Evolutionary conservation across 2,329 filamentous ascomycete genomes (phyloP), one percentile per base, ranked within the genome.

Genomic region (Fusarium algeriense): DNA sequence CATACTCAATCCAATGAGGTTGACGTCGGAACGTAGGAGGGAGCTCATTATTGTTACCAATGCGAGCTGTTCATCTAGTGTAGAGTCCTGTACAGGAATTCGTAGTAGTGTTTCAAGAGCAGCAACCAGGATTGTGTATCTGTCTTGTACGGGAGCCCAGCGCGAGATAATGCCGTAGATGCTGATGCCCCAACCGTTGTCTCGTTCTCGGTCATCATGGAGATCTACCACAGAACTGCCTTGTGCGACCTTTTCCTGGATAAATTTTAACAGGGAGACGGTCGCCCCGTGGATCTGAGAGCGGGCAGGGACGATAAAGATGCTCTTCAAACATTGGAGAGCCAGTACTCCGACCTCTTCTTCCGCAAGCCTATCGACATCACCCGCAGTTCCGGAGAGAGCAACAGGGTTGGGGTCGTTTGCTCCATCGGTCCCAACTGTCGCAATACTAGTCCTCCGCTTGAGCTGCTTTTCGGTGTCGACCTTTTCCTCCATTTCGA

Each of bases 121-220:
- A 2, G 93, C 92, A 48, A 97, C 88, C 49, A 98, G 85, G 61
- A 98, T 96, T 41, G 95, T 90, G 82, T 97, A 98, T 58, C 96
- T 92, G 77, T 97, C 94, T 79, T 98, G 95, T 3, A 98, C 95
- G 0, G 96, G 94, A 1, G 94, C 92, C 94, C 95, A 98, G 64
- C 90, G 89, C 19, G 94, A 91, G 57, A 95, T 87, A 68, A 95
- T 87, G 75, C 92, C 89, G 79, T 97, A 93, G 54, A 98, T 86
- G 62, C 90, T 91, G 30, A 94, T 92, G 3, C 94, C 91, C 95
- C 95, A 98, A 53, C 89, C 92, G 46, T 84, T 83, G 73, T 88
- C 86, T 45, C 81, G 80, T 13, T 79, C 83, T 28, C 81, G 78
- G 15, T 81, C 71, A 17, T 80, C 75, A 60, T 86, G 80, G 28